Percentiles rank a stretch among this genome's conserved stretches.
Conservation (phyloP, 179 eudicot species). For the Silene vulgaris region DNA sequence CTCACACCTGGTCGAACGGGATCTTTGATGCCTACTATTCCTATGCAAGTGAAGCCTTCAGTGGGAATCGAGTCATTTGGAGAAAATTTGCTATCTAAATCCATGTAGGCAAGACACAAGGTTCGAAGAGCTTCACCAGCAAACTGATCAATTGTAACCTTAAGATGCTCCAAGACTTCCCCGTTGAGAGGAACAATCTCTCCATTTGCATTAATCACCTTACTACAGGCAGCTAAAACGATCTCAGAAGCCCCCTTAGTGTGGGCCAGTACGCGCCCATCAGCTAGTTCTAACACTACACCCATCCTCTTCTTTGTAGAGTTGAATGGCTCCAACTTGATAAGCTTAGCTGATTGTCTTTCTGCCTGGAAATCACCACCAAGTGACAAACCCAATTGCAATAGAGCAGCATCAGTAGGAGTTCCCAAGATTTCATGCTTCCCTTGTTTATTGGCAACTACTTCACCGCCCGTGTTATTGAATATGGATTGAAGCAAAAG, state of each 20-base stretch:
- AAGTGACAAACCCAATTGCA: constrained; percentile 71
- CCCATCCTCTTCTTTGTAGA: constrained; percentile 88
- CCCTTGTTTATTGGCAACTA: constrained; percentile 60
- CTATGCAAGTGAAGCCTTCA: constrained; percentile 70
- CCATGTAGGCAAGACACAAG: constrained; percentile 74
- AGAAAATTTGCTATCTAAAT: constrained; percentile 53
- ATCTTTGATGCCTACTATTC: constrained; percentile 88
- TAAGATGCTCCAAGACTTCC: constrained; percentile 41
- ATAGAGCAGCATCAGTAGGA: constrained; percentile 82
- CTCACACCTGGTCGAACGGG: constrained; percentile 92
- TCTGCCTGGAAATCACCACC: constrained; percentile 75
- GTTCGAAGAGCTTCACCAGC: constrained; percentile 84
- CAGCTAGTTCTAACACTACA: constrained; percentile 66
- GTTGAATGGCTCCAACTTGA: constrained; percentile 86
- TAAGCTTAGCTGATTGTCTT: constrained; percentile 41
- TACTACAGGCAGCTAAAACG: constrained; percentile 73
- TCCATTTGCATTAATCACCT: constrained; percentile 55
- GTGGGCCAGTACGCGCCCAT: constrained; percentile 63
- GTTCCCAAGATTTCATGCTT: constrained; percentile 72
- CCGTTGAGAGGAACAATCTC: constrained; percentile 65
- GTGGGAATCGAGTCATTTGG: constrained; percentile 53
- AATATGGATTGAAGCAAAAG: constrained; percentile 64
- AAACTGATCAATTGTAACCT: constrained; percentile 60
- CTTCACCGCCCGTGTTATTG: constrained; percentile 83
- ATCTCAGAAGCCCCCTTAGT: constrained; percentile 93